These are phyloP conservation scores for Vitellaria paradoxa DNA, from an alignment of 179 eudicot species.

Conservation along the genomic window DNA sequence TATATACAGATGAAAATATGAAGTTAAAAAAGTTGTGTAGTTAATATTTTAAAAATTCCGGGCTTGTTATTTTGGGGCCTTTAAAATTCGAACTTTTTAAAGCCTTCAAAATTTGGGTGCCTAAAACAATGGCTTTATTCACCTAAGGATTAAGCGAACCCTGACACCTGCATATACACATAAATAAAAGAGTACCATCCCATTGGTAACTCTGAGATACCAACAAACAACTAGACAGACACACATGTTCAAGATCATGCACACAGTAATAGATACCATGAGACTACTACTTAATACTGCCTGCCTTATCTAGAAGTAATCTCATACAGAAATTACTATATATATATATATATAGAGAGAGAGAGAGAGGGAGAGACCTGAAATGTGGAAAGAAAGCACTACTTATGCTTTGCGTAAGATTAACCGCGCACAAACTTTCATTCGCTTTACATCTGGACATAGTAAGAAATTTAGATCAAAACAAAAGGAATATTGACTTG, in stretches of 20 bases:
- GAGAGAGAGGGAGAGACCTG: conserved; percentile 45
- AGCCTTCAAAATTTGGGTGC: too few relatives aligned
- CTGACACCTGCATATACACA: too few relatives aligned
- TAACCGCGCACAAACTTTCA: conserved; percentile 36
- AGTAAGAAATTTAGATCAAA: conserved; percentile 14
- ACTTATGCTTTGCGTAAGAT: conserved; percentile 57
- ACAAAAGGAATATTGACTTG: neutral
- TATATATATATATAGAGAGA: neutral
- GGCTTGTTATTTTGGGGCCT: too few relatives aligned
- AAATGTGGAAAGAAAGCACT: conserved; percentile 86
- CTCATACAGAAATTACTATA: neutral
- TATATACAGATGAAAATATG: too few relatives aligned
- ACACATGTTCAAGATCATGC: neutral
- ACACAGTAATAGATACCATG: neutral
- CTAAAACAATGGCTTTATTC: too few relatives aligned
- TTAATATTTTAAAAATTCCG: too few relatives aligned
- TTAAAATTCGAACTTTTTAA: too few relatives aligned
- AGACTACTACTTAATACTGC: neutral
- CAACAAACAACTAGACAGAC: neutral
- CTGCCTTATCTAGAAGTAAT: neutral
- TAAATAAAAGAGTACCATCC: too few relatives aligned
- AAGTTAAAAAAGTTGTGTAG: too few relatives aligned
- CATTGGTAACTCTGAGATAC: too few relatives aligned
- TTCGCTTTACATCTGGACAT: conserved; percentile 34
- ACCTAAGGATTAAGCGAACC: too few relatives aligned